Base-by-base conservation (phyloP, 2,329 filamentous ascomycete species). In the Parascedosporium putredinis region DNA sequence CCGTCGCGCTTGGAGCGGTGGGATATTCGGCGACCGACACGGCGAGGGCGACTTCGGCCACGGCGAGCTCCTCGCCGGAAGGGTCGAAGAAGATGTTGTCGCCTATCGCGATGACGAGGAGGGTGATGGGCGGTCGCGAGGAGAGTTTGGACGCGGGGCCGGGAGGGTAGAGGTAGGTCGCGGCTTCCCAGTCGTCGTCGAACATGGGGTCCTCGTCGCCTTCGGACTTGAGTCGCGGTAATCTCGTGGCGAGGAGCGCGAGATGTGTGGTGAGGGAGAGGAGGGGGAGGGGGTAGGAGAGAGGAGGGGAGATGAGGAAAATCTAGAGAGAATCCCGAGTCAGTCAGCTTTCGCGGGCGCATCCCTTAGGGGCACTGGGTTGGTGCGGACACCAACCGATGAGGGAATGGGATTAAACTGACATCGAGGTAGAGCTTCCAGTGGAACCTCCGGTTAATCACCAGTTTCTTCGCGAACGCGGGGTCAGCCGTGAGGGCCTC, bases 391-490 rank as follows among this genome's bases (percentile, higher is more conserved):
- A n/a, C n/a, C n/a, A n/a, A n/a, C n/a, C n/a, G n/a, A n/a, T n/a
- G n/a, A n/a, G n/a, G n/a, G n/a, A n/a, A n/a, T n/a, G n/a, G n/a
- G n/a, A n/a, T n/a, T n/a, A 51, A 36, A 74, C 86, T 61, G 66
- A 96, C 90, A 68, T 98, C 93, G 55, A 98, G 78, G 67, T 91
- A 97, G 51, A 98, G 66, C 68, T 90, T 88, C 93, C 93, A 98
- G 73, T 97, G 91, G 74, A 91, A 98, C 42, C 90, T 78, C 52
- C 75, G 71, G 69, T 96, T 97, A 64, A 98, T 96, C 66, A 83
- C 85, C 61, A 98, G 67, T 60, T 83, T 79, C 64, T 79, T 81
- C 55, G 76, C 75, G 63, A 87, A 78, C 60, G 76, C 75, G 18
- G 81, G 84, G 65, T 82, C 84, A 27, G 81, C 83, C 52, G 93